Base-by-base conservation (phyloP, 2,329 filamentous ascomycete genomes). In the Penicillium sclerotiorum region DNA sequence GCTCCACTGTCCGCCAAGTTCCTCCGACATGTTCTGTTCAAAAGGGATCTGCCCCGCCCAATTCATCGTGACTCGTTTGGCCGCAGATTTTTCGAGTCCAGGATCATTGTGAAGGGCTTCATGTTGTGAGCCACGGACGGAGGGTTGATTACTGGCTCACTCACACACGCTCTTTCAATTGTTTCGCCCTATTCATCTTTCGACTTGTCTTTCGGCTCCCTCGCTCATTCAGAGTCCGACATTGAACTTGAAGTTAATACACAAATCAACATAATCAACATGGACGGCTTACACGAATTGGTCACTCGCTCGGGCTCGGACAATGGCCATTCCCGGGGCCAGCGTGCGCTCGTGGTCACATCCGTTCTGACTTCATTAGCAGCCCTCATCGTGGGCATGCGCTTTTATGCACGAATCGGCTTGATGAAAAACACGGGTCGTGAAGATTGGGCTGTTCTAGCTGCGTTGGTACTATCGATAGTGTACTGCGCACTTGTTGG, bases 341-440 rank as follows among this genome's bases (percentile, higher is more conserved):
- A 53, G 21, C 56, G 49, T 51, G 65, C 65, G n/a, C 39, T 68
- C 50, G 63, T 68, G 17, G 62, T 67, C 22, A 66, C 66, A 38
- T 59, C 56, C 8, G 59, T 65, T 28, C 53, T 69, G n/a, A 69
- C 66, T 2, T 42, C 44, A 2, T 13, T 67, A 7, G 59, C 64
- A 2, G 39, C 52, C 4, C 9, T 66, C 4, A 48, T 63, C 21
- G 64, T 68, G n/a, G 56, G 49, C 4, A 60, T 69, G 60, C 62
- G 66, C 4, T 47, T 68, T 11, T 65, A 58, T 40, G 62, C 65
- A 11, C 56, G 66, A 30, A 25, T 61, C 13, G 59, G 62, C 1
- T 40, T 69, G 46, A 62, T 68, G 56, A 68, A 67, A 38, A 45
- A 60, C n/a, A 66, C 57, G 23, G 66, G 65, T n/a, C 63, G 60